Percentiles rank a stretch among this genome's conserved stretches.
Conservation (phyloP, 306 rosid genomes). For the Sphenostylis stenocarpa region DNA sequence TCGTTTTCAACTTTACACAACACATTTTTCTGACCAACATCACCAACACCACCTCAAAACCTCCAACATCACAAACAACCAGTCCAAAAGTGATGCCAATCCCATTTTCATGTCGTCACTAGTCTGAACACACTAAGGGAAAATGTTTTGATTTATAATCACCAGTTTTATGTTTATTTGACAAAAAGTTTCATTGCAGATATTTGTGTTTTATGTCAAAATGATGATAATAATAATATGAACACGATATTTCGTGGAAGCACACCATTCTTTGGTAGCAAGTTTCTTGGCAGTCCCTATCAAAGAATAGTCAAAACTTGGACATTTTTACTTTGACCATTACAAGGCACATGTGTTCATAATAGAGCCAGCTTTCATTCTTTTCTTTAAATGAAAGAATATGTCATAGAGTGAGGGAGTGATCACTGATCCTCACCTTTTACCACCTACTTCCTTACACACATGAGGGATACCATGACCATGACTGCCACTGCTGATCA, state of each 20-base stretch:
- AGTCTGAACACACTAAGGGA: constrained; percentile 6
- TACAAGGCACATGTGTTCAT: constrained; percentile 13
- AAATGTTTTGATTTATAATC: neutral
- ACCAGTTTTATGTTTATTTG: neutral
- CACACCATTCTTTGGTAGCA: constrained; percentile 34
- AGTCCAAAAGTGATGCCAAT: constrained; percentile 23
- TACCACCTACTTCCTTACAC: neutral
- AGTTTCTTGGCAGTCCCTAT: constrained; percentile 31
- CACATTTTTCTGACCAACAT: constrained; percentile 51
- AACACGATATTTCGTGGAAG: constrained; percentile 59
- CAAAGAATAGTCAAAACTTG: constrained; percentile 45
- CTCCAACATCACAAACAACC: constrained; percentile 25
- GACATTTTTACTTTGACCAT: constrained; percentile 54
- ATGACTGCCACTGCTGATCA: constrained; percentile 33
- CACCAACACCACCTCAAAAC: constrained; percentile 28
- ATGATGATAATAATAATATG: neutral
- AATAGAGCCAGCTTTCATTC: constrained; percentile 13
- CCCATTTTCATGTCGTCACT: constrained; percentile 21
- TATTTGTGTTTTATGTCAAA: neutral
- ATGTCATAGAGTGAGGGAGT: neutral
- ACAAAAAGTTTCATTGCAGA: no score
- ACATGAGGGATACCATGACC: constrained; percentile 27
- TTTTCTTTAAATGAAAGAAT: constrained; percentile 15
- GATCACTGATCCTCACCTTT: constrained; percentile 11
- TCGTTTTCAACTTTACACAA: constrained; percentile 30